phyloP scores from a whole-genome alignment of 1,139 yeast species.

The Scheffersomyces titani region DNA sequence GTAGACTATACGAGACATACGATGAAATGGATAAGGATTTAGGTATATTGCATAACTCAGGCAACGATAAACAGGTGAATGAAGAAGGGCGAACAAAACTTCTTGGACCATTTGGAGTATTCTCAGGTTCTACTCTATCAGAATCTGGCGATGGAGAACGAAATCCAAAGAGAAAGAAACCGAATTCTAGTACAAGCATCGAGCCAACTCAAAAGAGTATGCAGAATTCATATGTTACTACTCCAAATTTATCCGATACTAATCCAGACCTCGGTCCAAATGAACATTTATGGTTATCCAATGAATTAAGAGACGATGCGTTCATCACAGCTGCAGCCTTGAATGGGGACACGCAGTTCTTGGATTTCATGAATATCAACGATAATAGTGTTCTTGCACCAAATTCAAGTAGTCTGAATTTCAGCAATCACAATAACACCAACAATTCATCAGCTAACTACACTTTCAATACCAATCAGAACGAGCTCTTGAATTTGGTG shows the following conservation, averaged over 20 bases:
- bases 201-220: neutral
- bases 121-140: conserved; percentile 21
- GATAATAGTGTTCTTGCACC: conserved; percentile 13
- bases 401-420: neutral
- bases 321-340: conserved; percentile 72
- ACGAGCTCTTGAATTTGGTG: conserved; percentile 51
- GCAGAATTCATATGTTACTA: neutral
- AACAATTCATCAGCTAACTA: conserved; percentile 14
- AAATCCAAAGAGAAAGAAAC: conserved; percentile 2
- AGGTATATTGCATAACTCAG: conserved; percentile 58
- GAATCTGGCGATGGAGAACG: conserved; percentile 1
- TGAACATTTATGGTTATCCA: conserved; percentile 63
- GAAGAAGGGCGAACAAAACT: conserved; percentile 52
- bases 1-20: conserved; percentile 63
- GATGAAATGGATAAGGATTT: conserved; percentile 82
- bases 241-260: neutral
- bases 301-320: conserved; percentile 71
- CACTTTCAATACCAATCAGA: conserved; percentile 19
- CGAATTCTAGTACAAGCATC: neutral
- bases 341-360: conserved; percentile 60
- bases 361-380: conserved; percentile 50
- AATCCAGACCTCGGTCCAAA: conserved; percentile 13
- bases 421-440: conserved; percentile 8
- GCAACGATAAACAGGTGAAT: conserved; percentile 34
- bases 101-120: conserved; percentile 85